phyloP scores from a whole-genome alignment of 2,329 filamentous ascomycete species.

The Sclerotinia trifoliorum region DNA sequence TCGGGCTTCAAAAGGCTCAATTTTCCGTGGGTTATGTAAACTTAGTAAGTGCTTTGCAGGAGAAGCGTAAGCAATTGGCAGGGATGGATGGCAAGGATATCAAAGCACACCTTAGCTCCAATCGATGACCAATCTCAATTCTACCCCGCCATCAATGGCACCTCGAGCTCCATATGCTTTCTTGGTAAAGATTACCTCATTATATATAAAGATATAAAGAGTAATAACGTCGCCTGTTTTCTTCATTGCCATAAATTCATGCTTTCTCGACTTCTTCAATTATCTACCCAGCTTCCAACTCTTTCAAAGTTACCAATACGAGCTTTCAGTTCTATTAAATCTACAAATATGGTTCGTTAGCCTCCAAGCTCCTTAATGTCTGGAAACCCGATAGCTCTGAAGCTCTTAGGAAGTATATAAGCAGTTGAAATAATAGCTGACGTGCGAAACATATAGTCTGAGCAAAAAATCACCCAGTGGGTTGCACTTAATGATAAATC shows the following conservation, averaged over 20 bases:
- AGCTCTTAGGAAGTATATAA: conserved; percentile 4
- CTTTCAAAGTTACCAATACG: conserved; percentile 9
- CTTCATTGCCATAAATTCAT: conserved; percentile 13
- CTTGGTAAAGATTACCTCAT: not conserved
- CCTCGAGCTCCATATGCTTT: conserved; percentile 10
- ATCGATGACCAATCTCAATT: conserved; percentile 18
- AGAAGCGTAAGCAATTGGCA: conserved; percentile 15
- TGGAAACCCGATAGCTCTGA: not conserved
- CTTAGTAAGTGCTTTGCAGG: conserved; percentile 21
- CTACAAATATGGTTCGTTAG: conserved; percentile 25
- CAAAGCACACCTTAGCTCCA: not conserved
- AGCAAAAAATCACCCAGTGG: conserved; percentile 74
- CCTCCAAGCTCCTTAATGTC: not conserved
- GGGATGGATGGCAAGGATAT: conserved; percentile 11
- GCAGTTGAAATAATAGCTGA: conserved; percentile 14
- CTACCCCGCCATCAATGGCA: conserved; percentile 15
- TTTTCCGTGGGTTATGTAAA: conserved; percentile 6
- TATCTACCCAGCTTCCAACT: conserved; percentile 18
- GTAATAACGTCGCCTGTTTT: not conserved
- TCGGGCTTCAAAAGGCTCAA: not conserved
- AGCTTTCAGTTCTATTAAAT: conserved; percentile 4
- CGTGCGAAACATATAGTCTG: conserved; percentile 25
- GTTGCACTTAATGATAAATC: conserved; percentile 72
- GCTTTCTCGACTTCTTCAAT: conserved; percentile 20
- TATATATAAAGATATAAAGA: not conserved